Evolutionary conservation across 1,139 yeast genomes (phyloP).

Genomic region (Pichia sp.): DNA sequence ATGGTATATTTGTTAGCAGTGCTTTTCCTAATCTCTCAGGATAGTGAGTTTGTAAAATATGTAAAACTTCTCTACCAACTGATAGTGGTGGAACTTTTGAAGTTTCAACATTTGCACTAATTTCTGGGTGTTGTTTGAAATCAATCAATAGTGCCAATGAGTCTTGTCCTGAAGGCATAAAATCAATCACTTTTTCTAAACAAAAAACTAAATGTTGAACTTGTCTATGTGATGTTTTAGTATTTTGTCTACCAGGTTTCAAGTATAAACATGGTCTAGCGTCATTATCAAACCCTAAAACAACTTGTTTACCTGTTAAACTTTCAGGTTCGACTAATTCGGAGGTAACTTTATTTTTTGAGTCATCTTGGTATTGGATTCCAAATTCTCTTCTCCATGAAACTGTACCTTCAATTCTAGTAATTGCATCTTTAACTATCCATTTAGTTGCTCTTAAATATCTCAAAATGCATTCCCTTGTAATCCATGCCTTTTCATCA

Average conservation of each 20-base stretch:
- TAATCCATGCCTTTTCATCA: constrained; percentile 82
- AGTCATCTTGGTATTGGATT: constrained; percentile 34
- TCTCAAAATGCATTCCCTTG: constrained; percentile 81
- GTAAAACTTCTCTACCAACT: constrained; percentile 74
- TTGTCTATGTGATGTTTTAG: constrained; percentile 77
- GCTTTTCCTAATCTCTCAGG: constrained; percentile 95
- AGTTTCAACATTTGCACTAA: constrained; percentile 39
- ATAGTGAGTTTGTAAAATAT: constrained; percentile 87
- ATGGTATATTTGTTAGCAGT: constrained; percentile 82
- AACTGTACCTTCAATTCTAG: constrained; percentile 66
- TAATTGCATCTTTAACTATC: constrained; percentile 63
- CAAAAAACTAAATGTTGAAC: constrained; percentile 89
- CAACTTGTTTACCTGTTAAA: constrained; percentile 81
- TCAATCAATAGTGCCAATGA: constrained; percentile 84
- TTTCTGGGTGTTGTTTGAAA: constrained; percentile 62
- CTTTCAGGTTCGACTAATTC: constrained; percentile 65
- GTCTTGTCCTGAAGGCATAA: constrained; percentile 95
- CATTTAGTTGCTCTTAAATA: constrained; percentile 90
- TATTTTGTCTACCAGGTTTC: constrained; percentile 90
- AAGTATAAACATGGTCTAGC: constrained; percentile 85
- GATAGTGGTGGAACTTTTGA: constrained; percentile 79
- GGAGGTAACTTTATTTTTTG: constrained; percentile 39
- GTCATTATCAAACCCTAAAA: constrained; percentile 83
- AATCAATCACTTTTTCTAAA: constrained; percentile 84
- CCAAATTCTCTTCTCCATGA: constrained; percentile 95